Conservation (phyloP, 371 early-diverging fungal genomes). For the Mucor racemosus region DNA sequence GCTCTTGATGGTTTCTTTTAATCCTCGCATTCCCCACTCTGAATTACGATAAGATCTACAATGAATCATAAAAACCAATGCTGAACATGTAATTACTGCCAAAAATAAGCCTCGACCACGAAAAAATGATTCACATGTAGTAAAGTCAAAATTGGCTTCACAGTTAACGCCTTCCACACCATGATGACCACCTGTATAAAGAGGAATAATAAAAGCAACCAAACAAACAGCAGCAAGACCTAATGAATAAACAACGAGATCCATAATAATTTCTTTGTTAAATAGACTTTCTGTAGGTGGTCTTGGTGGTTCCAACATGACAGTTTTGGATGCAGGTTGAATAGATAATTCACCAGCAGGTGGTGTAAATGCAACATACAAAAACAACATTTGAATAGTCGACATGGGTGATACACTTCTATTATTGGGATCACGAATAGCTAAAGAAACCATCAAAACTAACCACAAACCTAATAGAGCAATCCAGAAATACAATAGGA, state of each 20-base stretch:
- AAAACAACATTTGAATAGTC: slow-evolving; percentile 39
- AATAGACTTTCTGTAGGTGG: slow-evolving; percentile 67
- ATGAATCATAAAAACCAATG: slow-evolving; percentile 68
- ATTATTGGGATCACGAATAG: slow-evolving; percentile 77
- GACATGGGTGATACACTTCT: slow-evolving; percentile 64
- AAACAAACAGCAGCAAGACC: slow-evolving; percentile 64
- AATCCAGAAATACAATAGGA: slow-evolving; percentile 83
- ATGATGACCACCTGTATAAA: slow-evolving; percentile 51
- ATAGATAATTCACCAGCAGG: slow-evolving; percentile 80
- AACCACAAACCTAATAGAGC: slow-evolving; percentile 48
- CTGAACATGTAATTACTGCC: slow-evolving; percentile 56
- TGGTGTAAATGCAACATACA: slow-evolving; percentile 58
- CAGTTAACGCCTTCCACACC: slow-evolving; percentile 65
- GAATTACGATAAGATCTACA: slow-evolving; percentile 66
- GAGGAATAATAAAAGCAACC: slow-evolving; percentile 60
- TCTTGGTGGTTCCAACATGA: slow-evolving; percentile 86
- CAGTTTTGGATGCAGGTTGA: slow-evolving; percentile 76
- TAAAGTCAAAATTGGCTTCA: slow-evolving; percentile 55
- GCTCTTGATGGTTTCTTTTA: slow-evolving; percentile 51
- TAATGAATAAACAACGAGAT: slow-evolving; percentile 30
- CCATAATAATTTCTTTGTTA: slow-evolving; percentile 43
- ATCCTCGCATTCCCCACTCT: slow-evolving; percentile 54
- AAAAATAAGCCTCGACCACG: slow-evolving; percentile 69
- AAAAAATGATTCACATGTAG: slow-evolving; percentile 66
- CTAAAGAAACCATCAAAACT: slow-evolving; percentile 67